Base-by-base conservation (phyloP, 768 basidiomycete species). In the Cystofilobasidium ferigula region DNA sequence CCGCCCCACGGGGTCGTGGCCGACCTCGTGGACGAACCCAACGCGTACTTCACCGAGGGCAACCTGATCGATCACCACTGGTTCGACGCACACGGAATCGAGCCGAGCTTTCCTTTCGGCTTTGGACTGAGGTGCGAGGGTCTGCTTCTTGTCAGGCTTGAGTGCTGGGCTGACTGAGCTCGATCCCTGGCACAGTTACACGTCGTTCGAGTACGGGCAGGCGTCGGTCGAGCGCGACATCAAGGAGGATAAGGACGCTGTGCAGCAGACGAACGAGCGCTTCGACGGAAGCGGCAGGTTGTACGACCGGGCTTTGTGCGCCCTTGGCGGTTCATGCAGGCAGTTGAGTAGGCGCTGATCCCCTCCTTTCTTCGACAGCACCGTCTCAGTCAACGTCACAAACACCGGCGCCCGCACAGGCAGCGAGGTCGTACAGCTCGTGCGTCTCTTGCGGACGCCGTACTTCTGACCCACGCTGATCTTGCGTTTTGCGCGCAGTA, bases 51-150 rank as follows among this genome's bases (percentile, higher is more conserved):
- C 38, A 36, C 48, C 6, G 64, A 61, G 14, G 58, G 64, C 26
- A 53, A 42, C 64, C 42, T 66, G 20, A 54, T 66, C 48, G 64
- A 66, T 51, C 61, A 66, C 51, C 45, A 42, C 5, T 62, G 42
- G 53, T 67, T 67, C 34, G 66, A 67, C 56, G 81, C 83, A 82
- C 81, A 85, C 66, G 76, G 82, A 74, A 71, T 73, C 38, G 70
- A 64, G 14, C 74, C 75, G 1, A 69, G 74, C 26, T 75, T 84
- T 71, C 47, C 42, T 32, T 67, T 62, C 32, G 66, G 66, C 22
- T 62, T 57, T 20, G 66, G 66, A 3, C 18, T 67, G 60, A 72
- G 72, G 61, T 76, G 74, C 58, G 62, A n/a, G n/a, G n/a, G n/a
- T n/a, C n/a, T 32, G 28, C 45, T 69, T 72, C 54, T 68, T 71